A percentile compares a stretch with the other conserved stretches of the same genome.
Conservation (phyloP, 1,284 basidiomycete genomes). For the Moesziomyces antarcticus region DNA sequence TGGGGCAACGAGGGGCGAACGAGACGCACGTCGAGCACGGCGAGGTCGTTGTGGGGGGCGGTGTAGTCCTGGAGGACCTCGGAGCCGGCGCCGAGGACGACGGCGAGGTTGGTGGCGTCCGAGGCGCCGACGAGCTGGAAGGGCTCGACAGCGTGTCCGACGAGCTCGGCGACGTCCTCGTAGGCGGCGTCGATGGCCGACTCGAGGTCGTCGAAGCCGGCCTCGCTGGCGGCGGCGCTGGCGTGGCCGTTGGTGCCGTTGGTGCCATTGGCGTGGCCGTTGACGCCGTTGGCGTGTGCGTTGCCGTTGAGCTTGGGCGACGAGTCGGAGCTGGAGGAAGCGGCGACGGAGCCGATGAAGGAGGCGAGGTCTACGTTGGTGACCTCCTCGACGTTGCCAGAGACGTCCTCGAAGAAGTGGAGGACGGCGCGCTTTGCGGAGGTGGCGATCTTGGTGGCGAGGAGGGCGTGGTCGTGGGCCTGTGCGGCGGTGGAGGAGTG, state of each 20-base stretch:
- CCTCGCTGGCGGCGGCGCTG: slow-evolving; percentile 38
- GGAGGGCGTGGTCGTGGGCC: slow-evolving; percentile 78
- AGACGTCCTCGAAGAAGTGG: slow-evolving; percentile 77
- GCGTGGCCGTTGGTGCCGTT: slow-evolving; percentile 60
- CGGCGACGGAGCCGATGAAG: slow-evolving; percentile 40
- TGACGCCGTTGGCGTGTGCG: slow-evolving; percentile 65
- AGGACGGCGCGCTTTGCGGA: slow-evolving; percentile 76
- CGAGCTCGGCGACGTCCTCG: slow-evolving; percentile 50
- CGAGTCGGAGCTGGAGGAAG: slow-evolving; percentile 62
- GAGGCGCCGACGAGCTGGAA: slow-evolving; percentile 55
- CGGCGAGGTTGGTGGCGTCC: slow-evolving; percentile 52
- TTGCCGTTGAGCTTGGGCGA: slow-evolving; percentile 53
- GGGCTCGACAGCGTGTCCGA: slow-evolving; percentile 56
- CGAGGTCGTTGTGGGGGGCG: slow-evolving; percentile 69
- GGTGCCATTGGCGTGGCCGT: slow-evolving; percentile 66
- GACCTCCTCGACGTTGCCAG: slow-evolving; percentile 56
- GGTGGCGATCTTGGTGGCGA: slow-evolving; percentile 77
- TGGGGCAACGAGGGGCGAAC: slow-evolving; percentile 79
- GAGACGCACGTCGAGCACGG: slow-evolving; percentile 78
- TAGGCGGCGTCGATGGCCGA: slow-evolving; percentile 52
- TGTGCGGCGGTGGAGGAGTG: slow-evolving; percentile 76
- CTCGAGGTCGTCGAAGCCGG: slow-evolving; percentile 48
- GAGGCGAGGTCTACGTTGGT: slow-evolving; percentile 66
- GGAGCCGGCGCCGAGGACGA: slow-evolving; percentile 61
- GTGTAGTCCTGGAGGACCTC: slow-evolving; percentile 68